Evolutionary conservation across 257 asterid genomes (phyloP).

Genomic region (Asclepias syriaca): DNA sequence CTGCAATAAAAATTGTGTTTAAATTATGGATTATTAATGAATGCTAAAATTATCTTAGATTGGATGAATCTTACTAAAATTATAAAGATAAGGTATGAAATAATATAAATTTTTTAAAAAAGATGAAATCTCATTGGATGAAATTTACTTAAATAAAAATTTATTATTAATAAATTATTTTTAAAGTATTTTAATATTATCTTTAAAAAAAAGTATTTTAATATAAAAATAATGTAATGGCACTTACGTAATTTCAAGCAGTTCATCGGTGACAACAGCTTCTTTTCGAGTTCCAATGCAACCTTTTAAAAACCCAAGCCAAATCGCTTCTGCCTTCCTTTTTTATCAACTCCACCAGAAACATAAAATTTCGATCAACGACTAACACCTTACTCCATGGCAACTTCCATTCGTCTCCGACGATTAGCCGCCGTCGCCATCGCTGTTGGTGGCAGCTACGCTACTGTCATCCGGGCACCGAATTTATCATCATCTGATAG

Average conservation of each 20-base stretch:
- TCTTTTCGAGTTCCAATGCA: slow-evolving; percentile 26
- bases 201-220: too few relatives aligned
- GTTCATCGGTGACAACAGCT: neutral
- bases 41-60: too few relatives aligned
- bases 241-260: neutral
- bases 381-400: slow-evolving; percentile 30
- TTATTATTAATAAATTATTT: too few relatives aligned
- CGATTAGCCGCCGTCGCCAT: slow-evolving; percentile 66
- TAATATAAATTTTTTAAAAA: too few relatives aligned
- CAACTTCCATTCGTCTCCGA: slow-evolving; percentile 67
- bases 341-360: neutral
- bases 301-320: slow-evolving; percentile 1
- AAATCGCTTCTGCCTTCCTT: neutral
- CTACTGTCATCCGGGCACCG: slow-evolving; percentile 38
- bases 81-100: too few relatives aligned
- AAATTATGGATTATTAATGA: too few relatives aligned
- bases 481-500: slow-evolving; percentile 63
- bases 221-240: neutral
- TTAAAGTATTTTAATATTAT: too few relatives aligned
- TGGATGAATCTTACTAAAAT: too few relatives aligned
- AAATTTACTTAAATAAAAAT: too few relatives aligned
- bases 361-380: neutral
- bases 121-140: too few relatives aligned
- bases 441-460: slow-evolving; percentile 54
- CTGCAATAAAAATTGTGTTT: too few relatives aligned